Base-by-base conservation (phyloP, 495 filamentous ascomycete genomes). In the Neurospora sublineolata region DNA sequence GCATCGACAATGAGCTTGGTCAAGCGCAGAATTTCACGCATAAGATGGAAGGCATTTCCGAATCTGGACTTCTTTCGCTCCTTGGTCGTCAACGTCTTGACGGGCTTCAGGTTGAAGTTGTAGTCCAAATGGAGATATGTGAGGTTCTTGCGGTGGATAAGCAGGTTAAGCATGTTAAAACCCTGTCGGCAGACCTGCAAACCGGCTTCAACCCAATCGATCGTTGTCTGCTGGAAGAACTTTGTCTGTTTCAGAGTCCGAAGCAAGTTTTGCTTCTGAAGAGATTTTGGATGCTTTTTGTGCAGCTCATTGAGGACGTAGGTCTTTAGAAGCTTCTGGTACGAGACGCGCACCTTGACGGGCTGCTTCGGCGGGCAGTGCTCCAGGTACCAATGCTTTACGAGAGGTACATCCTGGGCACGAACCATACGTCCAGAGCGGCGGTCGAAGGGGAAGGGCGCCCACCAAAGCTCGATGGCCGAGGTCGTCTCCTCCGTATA, bases 31-130 rank as follows among this genome's bases (percentile, higher is more conserved):
- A 99, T 98, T 83, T 99, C 96, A 76, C 96, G 89, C 96, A 98
- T 98, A 70, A 99, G 83, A 83, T 99, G 96, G 86, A 99, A 99
- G 40, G 96, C 96, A 77, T 99, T 99, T 84, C 96, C 96, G 76
- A 99, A 99, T 60, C 96, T 91, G 33, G 95, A 98, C 88, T 99
- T 99, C 86, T 99, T 99, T 68, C 96, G 91, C 84, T 99, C 96
- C 82, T 99, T 99, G 23, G 95, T 99, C 0, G 96, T 99, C 79
- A 99, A 79, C 0, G 96, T 99, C 82, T 99, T 99, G 73, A 99
- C 94, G 10, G 96, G 96, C 83, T 99, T 99, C 78, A 99, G 79
- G 83, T 99, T 99, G 86, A 99, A 99, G 83, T 99, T 99, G 84
- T 98, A 99, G 76, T 99, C 96, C 36, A 99, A 86, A 85, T 99